phyloP scores from a whole-genome alignment of 2,329 filamentous ascomycete genomes.

The Diplodia mutila region DNA sequence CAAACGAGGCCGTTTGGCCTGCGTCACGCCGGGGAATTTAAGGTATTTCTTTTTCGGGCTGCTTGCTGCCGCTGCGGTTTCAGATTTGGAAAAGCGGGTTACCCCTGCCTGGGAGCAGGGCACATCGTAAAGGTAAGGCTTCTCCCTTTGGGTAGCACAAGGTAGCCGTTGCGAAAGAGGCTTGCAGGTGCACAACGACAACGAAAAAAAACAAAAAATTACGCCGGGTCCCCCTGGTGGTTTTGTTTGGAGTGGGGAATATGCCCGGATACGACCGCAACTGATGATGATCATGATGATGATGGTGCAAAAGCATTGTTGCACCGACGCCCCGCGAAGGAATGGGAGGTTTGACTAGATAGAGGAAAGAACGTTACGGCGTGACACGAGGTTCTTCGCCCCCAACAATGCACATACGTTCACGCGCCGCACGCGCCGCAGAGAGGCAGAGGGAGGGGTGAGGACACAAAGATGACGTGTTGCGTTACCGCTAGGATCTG shows the following conservation, averaged over 20 bases:
- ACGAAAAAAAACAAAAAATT: background rate
- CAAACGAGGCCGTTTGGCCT: conserved; percentile 13
- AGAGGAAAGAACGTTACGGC: background rate
- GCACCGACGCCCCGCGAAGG: background rate
- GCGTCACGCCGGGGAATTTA: conserved; percentile 19
- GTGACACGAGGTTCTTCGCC: conserved; percentile 5
- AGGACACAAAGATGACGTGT: background rate
- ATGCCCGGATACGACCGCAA: background rate
- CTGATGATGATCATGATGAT: background rate
- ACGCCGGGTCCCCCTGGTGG: background rate
- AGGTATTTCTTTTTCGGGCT: background rate
- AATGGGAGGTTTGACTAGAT: background rate
- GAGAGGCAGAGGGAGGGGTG: background rate
- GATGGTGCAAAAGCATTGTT: background rate
- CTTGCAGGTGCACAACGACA: conserved; percentile 7
- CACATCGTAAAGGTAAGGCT: conserved; percentile 6
- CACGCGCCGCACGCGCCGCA: background rate
- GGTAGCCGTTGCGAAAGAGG: conserved; percentile 17
- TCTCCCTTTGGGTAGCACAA: background rate
- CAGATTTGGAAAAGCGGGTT: background rate
- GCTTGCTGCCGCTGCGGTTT: conserved; percentile 15
- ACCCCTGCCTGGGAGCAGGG: conserved; percentile 1
- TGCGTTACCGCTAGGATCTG: background rate
- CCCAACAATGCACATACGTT: background rate
- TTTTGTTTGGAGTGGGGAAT: background rate